Evolutionary conservation across 768 basidiomycete genomes (phyloP), one percentile per base, ranked within the genome.

Genomic region (Hygrophoropsis aurantiaca): DNA sequence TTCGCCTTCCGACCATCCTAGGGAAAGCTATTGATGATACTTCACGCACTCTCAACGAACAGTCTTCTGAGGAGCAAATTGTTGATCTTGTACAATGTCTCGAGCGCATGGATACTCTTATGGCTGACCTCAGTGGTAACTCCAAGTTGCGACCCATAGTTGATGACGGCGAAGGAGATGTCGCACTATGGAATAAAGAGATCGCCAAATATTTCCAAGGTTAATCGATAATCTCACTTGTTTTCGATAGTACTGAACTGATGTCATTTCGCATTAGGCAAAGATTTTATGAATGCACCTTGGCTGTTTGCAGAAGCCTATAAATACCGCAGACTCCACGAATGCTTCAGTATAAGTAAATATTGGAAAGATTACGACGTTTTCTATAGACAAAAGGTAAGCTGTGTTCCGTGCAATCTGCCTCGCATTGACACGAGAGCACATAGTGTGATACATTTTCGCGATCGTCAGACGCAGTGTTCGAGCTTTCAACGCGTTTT

Each of bases 241-340:
- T 42, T 16, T 6, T 40, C 36, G 30, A 27, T 38, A 2, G 40
- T 20, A 39, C 27, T 23, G 15, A 15, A 18, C 34, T 44, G 19
- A 41, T 18, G 10, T 34, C 40, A 25, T 35, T 25, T 4, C 15
- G 11, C 5, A 41, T 26, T 51, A 84, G 88, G 87, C 24, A 90
- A 89, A 66, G 85, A 90, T 58, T 94, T 92, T 60, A 94, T 94
- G 91, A 93, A 89, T 62, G 92, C 94, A 0, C 93, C 93, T 5
- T 95, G 93, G 94, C 72, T 97, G 15, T 97, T 97, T 58, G 94
- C 94, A 18, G 94, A 95, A 65, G 93, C 94, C 13, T 91, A 92
- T 73, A 92, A 91, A 65, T 92, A 92, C 64, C 86, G 90, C 55
- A 83, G 91, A 50, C 79, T 97, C 38, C 90, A 88, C 51, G 94